A percentile compares a stretch with the other conserved stretches of the same genome.
These are phyloP conservation scores for Pontederia crassipes DNA, from an alignment of 176 grass and related monocot genomes.

Conservation along the genomic window DNA sequence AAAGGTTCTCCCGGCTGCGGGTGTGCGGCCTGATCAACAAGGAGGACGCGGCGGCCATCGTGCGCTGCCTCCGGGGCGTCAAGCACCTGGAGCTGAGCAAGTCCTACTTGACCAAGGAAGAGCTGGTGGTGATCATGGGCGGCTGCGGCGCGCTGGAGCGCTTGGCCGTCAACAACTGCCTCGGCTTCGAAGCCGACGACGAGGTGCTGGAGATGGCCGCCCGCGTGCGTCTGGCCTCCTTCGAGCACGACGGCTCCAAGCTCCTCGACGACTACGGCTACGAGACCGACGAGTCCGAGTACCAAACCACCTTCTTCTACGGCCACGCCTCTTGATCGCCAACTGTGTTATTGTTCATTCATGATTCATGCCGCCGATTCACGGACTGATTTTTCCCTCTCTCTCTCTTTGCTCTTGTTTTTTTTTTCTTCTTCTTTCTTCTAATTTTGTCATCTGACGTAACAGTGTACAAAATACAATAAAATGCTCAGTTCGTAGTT, in stretches of 20 bases:
- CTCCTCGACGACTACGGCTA: slow-evolving; percentile 13
- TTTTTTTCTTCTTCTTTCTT: neutral
- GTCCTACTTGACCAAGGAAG: slow-evolving; percentile 12
- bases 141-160: slow-evolving; percentile 1
- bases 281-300: slow-evolving; percentile 12
- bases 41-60: slow-evolving; percentile 9
- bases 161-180: slow-evolving; percentile 9
- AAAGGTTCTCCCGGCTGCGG: neutral
- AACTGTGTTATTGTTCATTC: neutral
- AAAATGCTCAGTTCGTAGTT: no score
- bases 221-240: neutral
- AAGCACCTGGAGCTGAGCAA: slow-evolving; percentile 19
- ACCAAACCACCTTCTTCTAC: slow-evolving; percentile 5
- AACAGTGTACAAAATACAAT: no score
- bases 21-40: slow-evolving; percentile 2
- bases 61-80: neutral
- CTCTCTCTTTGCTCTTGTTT: neutral
- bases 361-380: no score
- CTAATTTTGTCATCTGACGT: no score
- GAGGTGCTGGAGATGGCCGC: neutral
- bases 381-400: no score
- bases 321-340: neutral
- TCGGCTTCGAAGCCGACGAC: slow-evolving; percentile 11
- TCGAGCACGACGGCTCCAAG: slow-evolving; percentile 14
- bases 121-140: slow-evolving; percentile 6